Percentiles rank a stretch among this genome's conserved stretches.
Evolutionary conservation across 306 rosid genomes (phyloP).

Genomic region (Senna siamea): DNA sequence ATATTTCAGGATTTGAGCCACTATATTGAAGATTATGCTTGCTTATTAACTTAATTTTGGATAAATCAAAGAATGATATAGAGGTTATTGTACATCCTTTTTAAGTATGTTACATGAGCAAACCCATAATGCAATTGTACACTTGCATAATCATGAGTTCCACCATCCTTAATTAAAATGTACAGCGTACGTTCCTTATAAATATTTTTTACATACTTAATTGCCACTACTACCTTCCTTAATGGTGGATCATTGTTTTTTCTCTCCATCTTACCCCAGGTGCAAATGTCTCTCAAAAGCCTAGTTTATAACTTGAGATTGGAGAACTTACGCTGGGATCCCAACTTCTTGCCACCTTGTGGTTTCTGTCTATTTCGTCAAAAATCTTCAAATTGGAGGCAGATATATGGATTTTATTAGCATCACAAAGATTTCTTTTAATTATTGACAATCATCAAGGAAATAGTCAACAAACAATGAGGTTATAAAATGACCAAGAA

Average conservation of each 20-base stretch:
- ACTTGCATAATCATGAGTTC: not conserved
- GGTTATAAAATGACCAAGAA: slow-evolving; percentile 10
- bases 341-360: not conserved
- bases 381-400: not conserved
- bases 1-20: too few relatives aligned
- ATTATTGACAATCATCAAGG: not conserved
- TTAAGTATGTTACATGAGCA: not conserved
- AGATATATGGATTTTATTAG: not conserved
- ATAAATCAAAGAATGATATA: slow-evolving; percentile 9
- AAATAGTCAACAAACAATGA: not conserved
- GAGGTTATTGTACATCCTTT: slow-evolving; percentile 22
- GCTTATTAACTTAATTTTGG: not conserved
- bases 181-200: not conserved
- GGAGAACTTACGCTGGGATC: not conserved
- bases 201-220: not conserved
- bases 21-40: too few relatives aligned
- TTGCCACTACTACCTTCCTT: not conserved
- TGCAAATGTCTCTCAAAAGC: not conserved
- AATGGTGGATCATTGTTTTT: not conserved
- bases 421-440: not conserved
- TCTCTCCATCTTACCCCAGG: not conserved
- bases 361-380: slow-evolving; percentile 16
- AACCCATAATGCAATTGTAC: not conserved
- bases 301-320: not conserved
- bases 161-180: not conserved